A percentile compares a stretch with the other conserved stretches of the same genome.
Conservation (phyloP, 306 rosid genomes). For the Cicer yamashitae region DNA sequence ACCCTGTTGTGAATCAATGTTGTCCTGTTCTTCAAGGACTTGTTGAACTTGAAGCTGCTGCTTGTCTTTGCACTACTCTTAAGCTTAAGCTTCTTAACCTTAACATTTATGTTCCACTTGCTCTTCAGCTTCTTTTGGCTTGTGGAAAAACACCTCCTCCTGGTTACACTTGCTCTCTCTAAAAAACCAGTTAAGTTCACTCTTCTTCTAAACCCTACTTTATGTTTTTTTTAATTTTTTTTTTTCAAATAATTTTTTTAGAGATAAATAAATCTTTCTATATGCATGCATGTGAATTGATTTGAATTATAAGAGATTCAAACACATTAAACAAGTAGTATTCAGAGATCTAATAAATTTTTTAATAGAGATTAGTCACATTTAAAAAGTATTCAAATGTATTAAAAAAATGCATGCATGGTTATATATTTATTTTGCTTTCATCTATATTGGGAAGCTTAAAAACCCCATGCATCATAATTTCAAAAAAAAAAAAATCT, state of each 20-base stretch:
- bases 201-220: conserved; percentile 18
- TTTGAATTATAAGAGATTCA: too few species aligned
- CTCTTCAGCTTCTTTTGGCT: conserved; percentile 87
- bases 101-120: conserved; percentile 76
- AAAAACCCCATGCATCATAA: too few species aligned
- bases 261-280: not conserved
- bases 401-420: too few species aligned
- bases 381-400: too few species aligned
- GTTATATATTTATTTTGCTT: too few species aligned
- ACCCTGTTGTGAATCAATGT: conserved; percentile 74
- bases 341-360: too few species aligned
- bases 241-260: not conserved
- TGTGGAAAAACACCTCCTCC: conserved; percentile 97
- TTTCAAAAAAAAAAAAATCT: too few species aligned
- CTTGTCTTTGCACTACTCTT: conserved; percentile 88
- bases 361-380: too few species aligned
- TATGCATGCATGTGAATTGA: not conserved
- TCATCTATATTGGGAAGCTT: too few species aligned
- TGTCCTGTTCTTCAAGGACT: conserved; percentile 86
- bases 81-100: conserved; percentile 88
- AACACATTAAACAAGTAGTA: too few species aligned
- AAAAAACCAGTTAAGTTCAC: conserved; percentile 50
- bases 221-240: conserved; percentile 14
- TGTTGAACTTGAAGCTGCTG: conserved; percentile 82
- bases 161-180: conserved; percentile 95